Base-by-base conservation (phyloP, 2,329 filamentous ascomycete species). In the Blastomyces parvus region DNA sequence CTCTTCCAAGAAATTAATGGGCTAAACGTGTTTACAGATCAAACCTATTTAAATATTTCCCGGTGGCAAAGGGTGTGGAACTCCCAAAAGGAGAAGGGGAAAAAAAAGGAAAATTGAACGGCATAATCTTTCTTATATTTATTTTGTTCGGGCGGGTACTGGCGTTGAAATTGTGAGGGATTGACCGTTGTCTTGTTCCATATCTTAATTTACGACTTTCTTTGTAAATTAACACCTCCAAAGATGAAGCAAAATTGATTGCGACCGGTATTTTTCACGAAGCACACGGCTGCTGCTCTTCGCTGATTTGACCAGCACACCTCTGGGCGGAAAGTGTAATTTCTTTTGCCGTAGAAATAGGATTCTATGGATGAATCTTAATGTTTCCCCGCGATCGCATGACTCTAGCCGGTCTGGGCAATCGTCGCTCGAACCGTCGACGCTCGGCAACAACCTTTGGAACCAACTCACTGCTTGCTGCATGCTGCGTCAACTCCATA, bases 21-120 rank as follows among this genome's bases (percentile, higher is more conserved):
- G 13, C 60, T 62, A 57, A 57, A 57, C 27, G 5, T 46, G 17
- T 27, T 6, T 48, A 30, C 52, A 67, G 82, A 82, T 82, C 71
- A 82, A 82, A 71, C 80, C 80, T 59, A 81, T 82, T 65, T 82
- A 74, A 77, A 67, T 36, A 17, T 42, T 22, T 57, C 42, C 38
- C 2, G 22, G 14, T 48, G 38, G n/a, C 22, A 36, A 58, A 58
- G 17, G 13, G 14, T 33, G n/a, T 42, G 4, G 33, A 58, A 22
- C 53, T 22, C n/a, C 25, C 22, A 48, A 25, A 48, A 3, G 9
- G 36, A 38, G n/a, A n/a, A n/a, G n/a, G n/a, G n/a, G 48, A 38
- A 33, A 58, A 17, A 0, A 19, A 33, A 46, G 19, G 3, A n/a
- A 30, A 57, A 46, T 46, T 33, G 30, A 59, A 48, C 33, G 58